Percentiles rank a stretch among this genome's conserved stretches.
Evolutionary conservation across 176 grass and related monocot species (phyloP).

Genomic region (Lolium multiflorum): DNA sequence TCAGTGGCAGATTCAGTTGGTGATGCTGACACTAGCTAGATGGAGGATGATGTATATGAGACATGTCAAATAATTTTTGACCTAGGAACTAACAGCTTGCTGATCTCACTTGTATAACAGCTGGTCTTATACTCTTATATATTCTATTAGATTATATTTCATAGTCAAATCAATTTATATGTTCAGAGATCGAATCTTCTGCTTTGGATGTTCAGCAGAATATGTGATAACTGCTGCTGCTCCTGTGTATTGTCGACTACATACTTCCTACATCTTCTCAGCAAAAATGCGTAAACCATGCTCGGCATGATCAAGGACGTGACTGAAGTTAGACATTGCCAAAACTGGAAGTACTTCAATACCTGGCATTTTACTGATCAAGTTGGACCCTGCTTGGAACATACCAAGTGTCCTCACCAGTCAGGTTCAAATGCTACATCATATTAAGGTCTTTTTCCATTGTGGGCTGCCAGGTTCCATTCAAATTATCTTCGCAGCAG

Average conservation of each 20-base stretch:
- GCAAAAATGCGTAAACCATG: not conserved
- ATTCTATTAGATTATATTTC: not conserved
- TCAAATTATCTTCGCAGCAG: not conserved
- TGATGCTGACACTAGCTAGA: constrained; percentile 32
- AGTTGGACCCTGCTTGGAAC: not conserved
- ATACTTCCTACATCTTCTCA: not conserved
- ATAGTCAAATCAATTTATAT: not conserved
- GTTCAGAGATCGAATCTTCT: not conserved
- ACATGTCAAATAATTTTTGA: constrained; percentile 41
- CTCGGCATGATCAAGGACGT: not conserved
- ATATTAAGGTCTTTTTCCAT: not conserved
- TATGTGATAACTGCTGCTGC: not conserved
- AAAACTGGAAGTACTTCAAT: not conserved
- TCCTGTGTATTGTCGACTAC: not conserved
- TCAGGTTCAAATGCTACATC: not conserved
- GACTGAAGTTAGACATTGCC: not conserved
- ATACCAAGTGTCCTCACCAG: not conserved
- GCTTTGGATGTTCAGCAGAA: not conserved
- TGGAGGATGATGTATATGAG: not conserved
- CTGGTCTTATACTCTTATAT: not conserved
- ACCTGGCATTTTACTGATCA: not conserved
- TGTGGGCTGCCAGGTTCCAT: not conserved
- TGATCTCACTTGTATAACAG: not conserved
- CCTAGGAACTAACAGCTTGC: not conserved
- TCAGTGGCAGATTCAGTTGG: constrained; percentile 38